phyloP scores from a whole-genome alignment of 208 protist genomes.

The Naegleria lovaniensis region DNA sequence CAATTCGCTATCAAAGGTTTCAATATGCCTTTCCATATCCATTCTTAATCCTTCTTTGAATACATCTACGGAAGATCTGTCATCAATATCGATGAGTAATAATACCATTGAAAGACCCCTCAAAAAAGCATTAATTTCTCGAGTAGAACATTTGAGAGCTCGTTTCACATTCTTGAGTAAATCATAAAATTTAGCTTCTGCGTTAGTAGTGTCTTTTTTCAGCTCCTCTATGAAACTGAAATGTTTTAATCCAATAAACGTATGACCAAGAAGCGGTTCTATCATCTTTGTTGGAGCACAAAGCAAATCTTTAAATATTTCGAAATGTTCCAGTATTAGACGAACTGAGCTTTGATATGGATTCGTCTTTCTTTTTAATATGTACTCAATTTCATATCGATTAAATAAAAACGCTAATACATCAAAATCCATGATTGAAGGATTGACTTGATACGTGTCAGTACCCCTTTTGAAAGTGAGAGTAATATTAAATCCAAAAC shows the following conservation, averaged over 20 bases:
- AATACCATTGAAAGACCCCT: neutral
- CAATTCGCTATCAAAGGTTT: neutral
- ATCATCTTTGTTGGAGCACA: neutral
- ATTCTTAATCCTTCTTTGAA: neutral
- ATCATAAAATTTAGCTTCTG: neutral
- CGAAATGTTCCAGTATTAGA: neutral
- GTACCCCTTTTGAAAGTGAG: neutral
- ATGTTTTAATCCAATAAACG: neutral
- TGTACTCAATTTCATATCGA: neutral
- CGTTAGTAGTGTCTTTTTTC: neutral
- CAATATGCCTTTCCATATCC: neutral
- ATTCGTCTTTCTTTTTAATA: neutral
- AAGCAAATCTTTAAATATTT: neutral
- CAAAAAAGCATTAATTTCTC: neutral
- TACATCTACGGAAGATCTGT: neutral
- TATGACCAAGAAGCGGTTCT: neutral
- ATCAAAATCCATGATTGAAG: neutral
- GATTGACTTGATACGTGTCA: neutral
- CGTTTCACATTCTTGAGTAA: neutral
- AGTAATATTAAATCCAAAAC: neutral
- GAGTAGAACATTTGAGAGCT: neutral
- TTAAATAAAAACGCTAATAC: neutral
- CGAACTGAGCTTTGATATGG: neutral
- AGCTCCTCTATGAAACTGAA: neutral
- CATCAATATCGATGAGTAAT: neutral